Percentiles rank a stretch among this genome's conserved stretches.
Conservation (phyloP, 257 asterid genomes). For the Solanum bulbocastanum region DNA sequence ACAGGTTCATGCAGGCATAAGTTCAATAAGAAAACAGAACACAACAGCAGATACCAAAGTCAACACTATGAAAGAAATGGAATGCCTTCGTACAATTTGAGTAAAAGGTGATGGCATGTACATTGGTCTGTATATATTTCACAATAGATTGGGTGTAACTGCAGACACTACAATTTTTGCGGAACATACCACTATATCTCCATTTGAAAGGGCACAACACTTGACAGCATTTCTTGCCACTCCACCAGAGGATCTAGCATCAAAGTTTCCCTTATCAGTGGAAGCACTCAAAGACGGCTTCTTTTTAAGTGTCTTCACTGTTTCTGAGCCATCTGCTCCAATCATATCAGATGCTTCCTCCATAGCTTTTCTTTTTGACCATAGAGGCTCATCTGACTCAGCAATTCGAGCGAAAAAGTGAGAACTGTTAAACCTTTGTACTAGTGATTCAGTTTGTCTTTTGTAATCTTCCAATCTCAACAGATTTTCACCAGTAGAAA, state of each 20-base stretch:
- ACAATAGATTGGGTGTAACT: background rate
- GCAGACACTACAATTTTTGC: slow-evolving; percentile 4
- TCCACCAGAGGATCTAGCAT: slow-evolving; percentile 80
- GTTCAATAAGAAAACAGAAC: background rate
- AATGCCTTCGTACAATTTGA: background rate
- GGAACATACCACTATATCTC: slow-evolving; percentile 92
- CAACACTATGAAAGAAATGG: background rate
- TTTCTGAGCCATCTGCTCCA: slow-evolving; percentile 28
- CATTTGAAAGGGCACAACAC: slow-evolving; percentile 78
- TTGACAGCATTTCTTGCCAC: slow-evolving; percentile 83
- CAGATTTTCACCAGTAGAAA: slow-evolving; percentile 70
- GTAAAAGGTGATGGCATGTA: background rate
- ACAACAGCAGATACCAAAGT: background rate
- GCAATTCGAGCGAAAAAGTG: slow-evolving; percentile 87
- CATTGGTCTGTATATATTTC: background rate
- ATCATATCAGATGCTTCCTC: slow-evolving; percentile 28
- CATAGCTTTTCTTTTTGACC: slow-evolving; percentile 63
- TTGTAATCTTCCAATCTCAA: slow-evolving; percentile 80
- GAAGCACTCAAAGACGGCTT: slow-evolving; percentile 40
- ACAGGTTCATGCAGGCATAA: background rate
- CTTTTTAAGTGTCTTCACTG: slow-evolving; percentile 20
- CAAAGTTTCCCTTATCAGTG: slow-evolving; percentile 71
- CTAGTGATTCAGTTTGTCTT: slow-evolving; percentile 63
- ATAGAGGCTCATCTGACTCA: slow-evolving; percentile 71
- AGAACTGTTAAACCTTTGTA: slow-evolving; percentile 60